phyloP scores from a whole-genome alignment of 1,139 yeast species.

The Hyphopichia buzzinii region DNA sequence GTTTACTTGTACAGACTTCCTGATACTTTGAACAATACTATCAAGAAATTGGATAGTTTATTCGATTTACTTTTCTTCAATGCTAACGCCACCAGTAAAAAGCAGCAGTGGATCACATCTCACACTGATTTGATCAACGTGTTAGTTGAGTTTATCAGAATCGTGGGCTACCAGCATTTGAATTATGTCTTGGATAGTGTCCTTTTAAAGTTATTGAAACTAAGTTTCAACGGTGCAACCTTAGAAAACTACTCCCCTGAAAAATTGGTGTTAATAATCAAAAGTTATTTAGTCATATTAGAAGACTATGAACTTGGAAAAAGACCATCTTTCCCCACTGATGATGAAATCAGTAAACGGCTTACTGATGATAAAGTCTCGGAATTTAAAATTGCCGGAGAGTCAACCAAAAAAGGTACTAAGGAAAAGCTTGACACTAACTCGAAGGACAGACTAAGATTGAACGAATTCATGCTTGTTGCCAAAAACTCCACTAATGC shows the following conservation, averaged over 20 bases:
- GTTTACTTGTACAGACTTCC: slow-evolving; percentile 83
- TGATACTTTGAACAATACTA: slow-evolving; percentile 84
- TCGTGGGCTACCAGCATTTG: slow-evolving; percentile 76
- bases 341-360: slow-evolving; percentile 40
- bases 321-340: slow-evolving; percentile 76
- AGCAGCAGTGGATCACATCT: slow-evolving; percentile 68
- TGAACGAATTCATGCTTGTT: slow-evolving; percentile 33
- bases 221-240: slow-evolving; percentile 51
- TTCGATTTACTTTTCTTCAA: slow-evolving; percentile 56
- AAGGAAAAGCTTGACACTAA: not conserved
- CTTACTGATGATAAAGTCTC: slow-evolving; percentile 4
- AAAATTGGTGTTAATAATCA: slow-evolving; percentile 64
- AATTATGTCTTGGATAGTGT: slow-evolving; percentile 79
- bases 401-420: slow-evolving; percentile 1
- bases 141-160: slow-evolving; percentile 66
- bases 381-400: slow-evolving; percentile 2
- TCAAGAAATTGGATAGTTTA: slow-evolving; percentile 52
- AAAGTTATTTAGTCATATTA: slow-evolving; percentile 67
- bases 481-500: slow-evolving; percentile 47
- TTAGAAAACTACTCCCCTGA: slow-evolving; percentile 70
- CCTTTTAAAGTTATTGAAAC: slow-evolving; percentile 57
- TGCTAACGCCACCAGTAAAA: slow-evolving; percentile 44
- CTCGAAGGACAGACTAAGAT: slow-evolving; percentile 7
- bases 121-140: slow-evolving; percentile 64
- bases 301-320: slow-evolving; percentile 56